Base-by-base conservation (phyloP, 73 alveolate genomes). In the Stentor roeselii region DNA sequence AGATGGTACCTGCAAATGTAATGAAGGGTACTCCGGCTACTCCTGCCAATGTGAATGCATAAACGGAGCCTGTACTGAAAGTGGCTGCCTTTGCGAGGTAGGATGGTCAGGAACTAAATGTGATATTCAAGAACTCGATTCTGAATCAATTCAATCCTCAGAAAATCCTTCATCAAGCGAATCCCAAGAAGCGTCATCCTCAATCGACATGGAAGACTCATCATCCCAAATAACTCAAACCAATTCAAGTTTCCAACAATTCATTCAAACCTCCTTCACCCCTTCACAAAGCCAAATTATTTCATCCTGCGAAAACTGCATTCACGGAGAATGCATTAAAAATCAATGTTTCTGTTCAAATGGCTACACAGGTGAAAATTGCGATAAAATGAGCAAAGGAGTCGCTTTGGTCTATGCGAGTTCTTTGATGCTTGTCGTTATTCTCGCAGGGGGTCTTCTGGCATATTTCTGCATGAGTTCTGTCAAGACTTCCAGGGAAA, bases 71-170 rank as follows among this genome's bases (percentile, higher is more conserved):
- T 67, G 80, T 40, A 15, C 21, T 67, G 41, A 67, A 27, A 40
- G 80, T 21, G 80, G 80, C 50, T 67, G 80, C 41, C 21, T 67
- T 27, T 67, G 80, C 34, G 41, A 67, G 34, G 80, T 2, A 34
- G 80, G 80, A 30, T 67, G 80, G 80, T 27, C 27, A 1, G 80
- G 80, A 32, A 11, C 37, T 14, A 67, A 21, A 21, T 67, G 80
- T 32, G 37, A 67, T 67, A 30, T 67, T 67, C 30, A 6, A 11
- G 67, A 50, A 11, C 67, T 21, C 6, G 30, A 11, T 50, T 50
- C 21, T 50, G 67, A 11, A 6, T 11, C 67, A 11, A 21, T 11
- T 11, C 30, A 50, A 50, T 6, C 21, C 6, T 6, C 21, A 21
- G 67, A 50, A 50, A 21, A 50, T 50, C 30, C 6, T 11, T 6